These are phyloP conservation scores for Candida fluviatilis DNA, from an alignment of 805 yeast species.

Conservation along the genomic window DNA sequence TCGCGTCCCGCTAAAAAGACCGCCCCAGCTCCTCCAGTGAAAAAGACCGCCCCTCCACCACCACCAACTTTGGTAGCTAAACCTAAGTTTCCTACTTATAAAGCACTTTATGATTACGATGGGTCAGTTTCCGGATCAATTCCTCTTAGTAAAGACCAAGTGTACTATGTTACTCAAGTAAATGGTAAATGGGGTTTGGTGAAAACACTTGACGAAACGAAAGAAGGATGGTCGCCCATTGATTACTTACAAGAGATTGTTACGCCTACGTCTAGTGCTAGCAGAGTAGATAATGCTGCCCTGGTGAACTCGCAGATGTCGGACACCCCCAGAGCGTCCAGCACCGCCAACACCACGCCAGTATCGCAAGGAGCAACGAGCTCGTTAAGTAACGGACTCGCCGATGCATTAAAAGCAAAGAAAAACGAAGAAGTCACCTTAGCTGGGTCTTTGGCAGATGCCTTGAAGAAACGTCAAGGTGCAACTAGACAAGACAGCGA, in stretches of 20 bases:
- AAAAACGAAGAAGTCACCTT: conserved; percentile 55
- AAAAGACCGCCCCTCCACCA: conserved; percentile 51
- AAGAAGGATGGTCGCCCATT: conserved; percentile 97
- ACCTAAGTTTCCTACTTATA: conserved; percentile 72
- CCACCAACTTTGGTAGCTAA: conserved; percentile 53
- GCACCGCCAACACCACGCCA: conserved; percentile 10
- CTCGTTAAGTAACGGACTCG: conserved; percentile 51
- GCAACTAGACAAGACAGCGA: conserved; percentile 68
- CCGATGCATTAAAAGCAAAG: conserved; percentile 64
- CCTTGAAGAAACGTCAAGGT: conserved; percentile 65
- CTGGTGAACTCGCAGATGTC: conserved; percentile 18
- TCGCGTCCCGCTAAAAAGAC: conserved; percentile 26
- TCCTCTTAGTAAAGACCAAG: conserved; percentile 71
- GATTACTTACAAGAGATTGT: conserved; percentile 71
- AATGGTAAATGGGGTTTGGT: conserved; percentile 95
- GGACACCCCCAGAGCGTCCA: conserved; percentile 10
- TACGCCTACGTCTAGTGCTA: conserved; percentile 39
- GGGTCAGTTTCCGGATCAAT: conserved; percentile 82
- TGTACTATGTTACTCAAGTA: conserved; percentile 70
- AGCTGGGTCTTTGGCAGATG: conserved; percentile 88
- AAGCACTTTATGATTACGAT: conserved; percentile 83
- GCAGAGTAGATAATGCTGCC: conserved; percentile 17
- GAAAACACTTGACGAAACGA: conserved; percentile 64
- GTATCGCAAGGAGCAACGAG: conserved; percentile 13
- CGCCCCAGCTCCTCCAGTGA: conserved; percentile 64